Evolutionary conservation across 192 early-diverging fungal species (phyloP), one percentile per base, ranked within the genome.

Genomic region (Mortierella alpina): DNA sequence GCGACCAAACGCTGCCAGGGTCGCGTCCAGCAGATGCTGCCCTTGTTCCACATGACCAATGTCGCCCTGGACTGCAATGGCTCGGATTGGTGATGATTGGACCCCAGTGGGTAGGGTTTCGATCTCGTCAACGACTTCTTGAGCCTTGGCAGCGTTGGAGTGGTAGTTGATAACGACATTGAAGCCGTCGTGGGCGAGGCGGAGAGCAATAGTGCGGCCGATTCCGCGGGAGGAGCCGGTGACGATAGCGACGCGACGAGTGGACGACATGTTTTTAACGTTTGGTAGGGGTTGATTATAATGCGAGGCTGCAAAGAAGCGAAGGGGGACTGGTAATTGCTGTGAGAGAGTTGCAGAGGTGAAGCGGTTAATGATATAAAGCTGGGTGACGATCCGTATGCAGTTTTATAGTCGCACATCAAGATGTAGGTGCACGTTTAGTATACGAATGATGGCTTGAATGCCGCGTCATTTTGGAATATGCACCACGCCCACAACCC

Each of bases 161-260:
- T 54, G 94, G 92, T 47, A 96, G 90, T 67, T 88, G 84, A 65
- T 89, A 89, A 66, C 74, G 46, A 69, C 62, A 6, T 69, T 57
- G 49, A 69, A 53, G 11, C 97, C 97, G 39, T 88, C 85, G 66
- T 92, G 93, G 40, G 91, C 95, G 75, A 98, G 93, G 54, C 95
- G 86, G 45, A 90, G 84, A 13, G 97, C 95, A 73, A 97, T 95
- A 0, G 94, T 94, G 47, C 95, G 89, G 59, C 97, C 97, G 72
- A 98, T 88, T n/a, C 97, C 97, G 49, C 85, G 88, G n/a, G 96
- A 96, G 31, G 97, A 95, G 18, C 97, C 97, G 40, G 97, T 94
- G 41, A 98, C 91, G 46, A 98, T 73, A 23, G 89, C 97, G 46
- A 97, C 96, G 55, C 92, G 90, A 63, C 91, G 91, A 54, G 60